Evolutionary conservation across 768 basidiomycete genomes (phyloP), one percentile per base, ranked within the genome.

Genomic region (Zangia roseola): DNA sequence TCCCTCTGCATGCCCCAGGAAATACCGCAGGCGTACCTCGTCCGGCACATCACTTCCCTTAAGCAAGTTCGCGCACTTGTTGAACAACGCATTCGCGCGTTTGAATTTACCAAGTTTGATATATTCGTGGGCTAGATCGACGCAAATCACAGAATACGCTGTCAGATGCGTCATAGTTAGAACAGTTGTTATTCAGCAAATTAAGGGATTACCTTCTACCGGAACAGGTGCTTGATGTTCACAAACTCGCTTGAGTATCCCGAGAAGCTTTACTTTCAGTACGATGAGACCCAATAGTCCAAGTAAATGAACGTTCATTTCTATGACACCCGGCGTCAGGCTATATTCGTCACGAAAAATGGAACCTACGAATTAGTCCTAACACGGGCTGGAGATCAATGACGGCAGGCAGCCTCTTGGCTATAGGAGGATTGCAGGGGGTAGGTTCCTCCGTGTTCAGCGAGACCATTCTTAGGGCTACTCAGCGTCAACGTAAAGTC

Each of bases 41-140:
- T 77, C 74, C 0, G 84, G 78, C 0, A 77, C 69, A 2, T 71
- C 60, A 0, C 67, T 70, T n/a, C 61, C 69, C 41, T 75, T 72
- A 10, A 83, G 69, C 4, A 73, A 54, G 25, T 68, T 72, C 13
- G 82, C 67, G 1, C 78, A 76, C 28, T 79, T 80, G n/a, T 67
- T 75, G 58, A 91, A 88, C 17, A 95, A 76, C 2, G 69, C 60
- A 1, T 71, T 73, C 0, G 93, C 92, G 31, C 86, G 79, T 43
- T 79, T 79, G 2, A 71, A 67, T 63, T 87, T 90, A 4, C 94
- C 94, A 2, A 97, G 75, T 30, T 77, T 79, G 38, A 83, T 71
- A 58, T 94, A 93, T 62, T 94, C 91, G 47, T 82, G 76, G 0
- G 88, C 94, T 6, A 95, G 77, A 36, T 85, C 81, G 2, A 84